Conservation (phyloP, 257 asterid genomes). For the Solanum pimpinellifolium region DNA sequence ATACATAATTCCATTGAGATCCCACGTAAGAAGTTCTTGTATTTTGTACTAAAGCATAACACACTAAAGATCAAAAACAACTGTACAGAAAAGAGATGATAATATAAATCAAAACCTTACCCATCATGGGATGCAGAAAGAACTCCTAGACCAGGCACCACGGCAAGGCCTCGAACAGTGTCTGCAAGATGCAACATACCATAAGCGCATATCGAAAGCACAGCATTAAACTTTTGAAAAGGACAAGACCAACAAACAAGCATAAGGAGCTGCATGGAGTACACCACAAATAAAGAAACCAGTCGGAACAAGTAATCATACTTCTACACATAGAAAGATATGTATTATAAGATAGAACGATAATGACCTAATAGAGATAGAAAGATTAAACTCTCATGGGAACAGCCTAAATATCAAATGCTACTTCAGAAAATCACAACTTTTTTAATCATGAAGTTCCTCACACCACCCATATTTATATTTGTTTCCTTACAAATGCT, state of each 20-base stretch:
- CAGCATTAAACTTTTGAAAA: not conserved
- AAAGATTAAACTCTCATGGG: not conserved
- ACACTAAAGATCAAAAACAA: not conserved
- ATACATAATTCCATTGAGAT: not conserved
- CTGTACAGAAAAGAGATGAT: not conserved
- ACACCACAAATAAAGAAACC: not conserved
- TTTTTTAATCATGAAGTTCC: not conserved
- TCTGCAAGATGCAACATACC: slow-evolving; percentile 33
- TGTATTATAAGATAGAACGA: not conserved
- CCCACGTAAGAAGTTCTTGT: not conserved
- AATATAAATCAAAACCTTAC: slow-evolving; percentile 20
- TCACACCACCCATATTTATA: not conserved
- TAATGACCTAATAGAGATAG: not conserved
- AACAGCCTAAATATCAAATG: not conserved
- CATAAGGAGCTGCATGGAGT: not conserved
- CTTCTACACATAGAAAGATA: not conserved
- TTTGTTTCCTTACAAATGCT: not conserved
- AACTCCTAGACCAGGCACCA: slow-evolving; percentile 74
- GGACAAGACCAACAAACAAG: not conserved
- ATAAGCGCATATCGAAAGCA: not conserved
- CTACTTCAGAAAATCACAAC: not conserved
- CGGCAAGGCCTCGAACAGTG: slow-evolving; percentile 87
- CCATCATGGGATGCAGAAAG: slow-evolving; percentile 99
- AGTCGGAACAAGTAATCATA: not conserved
- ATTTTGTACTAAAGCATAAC: not conserved